Evolutionary conservation across 768 basidiomycete species (phyloP).

Genomic region (Dioszegia crocea): DNA sequence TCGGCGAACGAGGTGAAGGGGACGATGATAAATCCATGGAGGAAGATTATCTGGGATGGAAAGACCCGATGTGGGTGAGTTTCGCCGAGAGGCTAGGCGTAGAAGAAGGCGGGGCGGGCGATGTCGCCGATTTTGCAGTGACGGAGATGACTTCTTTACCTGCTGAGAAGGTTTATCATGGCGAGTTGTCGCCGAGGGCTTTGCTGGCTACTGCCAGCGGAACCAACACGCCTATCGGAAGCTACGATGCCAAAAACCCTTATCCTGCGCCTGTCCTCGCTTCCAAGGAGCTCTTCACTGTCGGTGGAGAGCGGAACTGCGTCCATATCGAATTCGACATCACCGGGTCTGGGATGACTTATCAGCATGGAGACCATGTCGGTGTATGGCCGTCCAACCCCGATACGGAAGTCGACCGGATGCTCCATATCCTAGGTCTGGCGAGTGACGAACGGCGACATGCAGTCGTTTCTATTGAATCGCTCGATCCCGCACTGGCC

Average conservation of each 20-base stretch:
- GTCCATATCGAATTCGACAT: conserved; percentile 90
- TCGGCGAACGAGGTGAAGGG: conserved; percentile 88
- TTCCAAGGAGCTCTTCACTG: conserved; percentile 77
- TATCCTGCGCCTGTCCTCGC: conserved; percentile 75
- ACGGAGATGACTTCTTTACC: conserved; percentile 66
- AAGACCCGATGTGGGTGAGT: conserved; percentile 92
- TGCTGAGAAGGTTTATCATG: conserved; percentile 86
- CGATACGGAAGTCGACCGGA: conserved; percentile 81
- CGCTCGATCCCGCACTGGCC: conserved; percentile 94
- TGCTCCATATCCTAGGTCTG: conserved; percentile 80
- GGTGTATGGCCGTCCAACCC: conserved; percentile 97
- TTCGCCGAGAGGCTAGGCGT: conserved; percentile 78
- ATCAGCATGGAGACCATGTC: conserved; percentile 97
- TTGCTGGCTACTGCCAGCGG: conserved; percentile 72
- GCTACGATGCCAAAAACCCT: conserved; percentile 97
- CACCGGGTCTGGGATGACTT: conserved; percentile 93
- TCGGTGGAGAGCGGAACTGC: conserved; percentile 75
- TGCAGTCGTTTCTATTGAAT: conserved; percentile 82
- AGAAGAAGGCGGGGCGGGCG: conserved; percentile 94
- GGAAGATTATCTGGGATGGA: conserved; percentile 99
- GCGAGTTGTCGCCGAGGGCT: conserved; percentile 92
- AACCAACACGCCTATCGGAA: conserved; percentile 56
- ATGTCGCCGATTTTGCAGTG: conserved; percentile 88
- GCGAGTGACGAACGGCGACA: conserved; percentile 64
- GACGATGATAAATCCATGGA: conserved; percentile 99